Evolutionary conservation across 2,329 filamentous ascomycete genomes (phyloP), one percentile per base, ranked within the genome.

Genomic region (Hansfordia pulvinata): DNA sequence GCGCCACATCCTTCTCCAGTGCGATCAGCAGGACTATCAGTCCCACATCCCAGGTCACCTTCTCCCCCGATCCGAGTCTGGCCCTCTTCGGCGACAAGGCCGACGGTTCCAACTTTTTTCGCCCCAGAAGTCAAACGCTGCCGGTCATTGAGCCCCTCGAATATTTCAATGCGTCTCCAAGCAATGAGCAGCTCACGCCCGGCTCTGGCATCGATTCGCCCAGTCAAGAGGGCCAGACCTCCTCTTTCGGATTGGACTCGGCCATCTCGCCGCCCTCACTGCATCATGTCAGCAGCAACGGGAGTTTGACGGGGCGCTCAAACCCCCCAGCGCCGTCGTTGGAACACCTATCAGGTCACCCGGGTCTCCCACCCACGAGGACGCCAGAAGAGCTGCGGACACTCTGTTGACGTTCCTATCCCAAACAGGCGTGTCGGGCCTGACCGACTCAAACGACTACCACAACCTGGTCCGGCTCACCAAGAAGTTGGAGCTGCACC

Each of bases 51-150:
- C 73, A 80, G 0, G 80, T 88, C 46, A 62, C 58, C 29, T 84
- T 90, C 47, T 81, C 78, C 1, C 79, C 84, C 1, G 77, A 90
- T 36, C 65, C 74, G 9, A 74, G 73, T 31, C 63, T 65, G 4
- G 76, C 75, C 28, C 68, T 72, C 2, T 90, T 86, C 45, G 40
- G 52, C 21, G 60, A 64, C 20, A 49, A 52, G 17, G 43, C 44
- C 5, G 55, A 46, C 17, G 45, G 43, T 30, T 55, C 60, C 28
- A 71, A 70, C 40, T 73, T 76, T 37, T 76, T 79, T 40, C 68
- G 83, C 30, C 82, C 81, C n/a, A 68, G 84, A 43, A 90, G 82
- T 48, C 84, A 92, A 50, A 93, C 84, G 0, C 85, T 93, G 35
- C 83, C 85, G 2, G 73, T 76, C 23, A 57, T 83, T 21, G 73